Percentiles rank a stretch among this genome's conserved stretches.
Evolutionary conservation across 108 stramenopile genomes (phyloP).

Genomic region (Nitzschia putrida): DNA sequence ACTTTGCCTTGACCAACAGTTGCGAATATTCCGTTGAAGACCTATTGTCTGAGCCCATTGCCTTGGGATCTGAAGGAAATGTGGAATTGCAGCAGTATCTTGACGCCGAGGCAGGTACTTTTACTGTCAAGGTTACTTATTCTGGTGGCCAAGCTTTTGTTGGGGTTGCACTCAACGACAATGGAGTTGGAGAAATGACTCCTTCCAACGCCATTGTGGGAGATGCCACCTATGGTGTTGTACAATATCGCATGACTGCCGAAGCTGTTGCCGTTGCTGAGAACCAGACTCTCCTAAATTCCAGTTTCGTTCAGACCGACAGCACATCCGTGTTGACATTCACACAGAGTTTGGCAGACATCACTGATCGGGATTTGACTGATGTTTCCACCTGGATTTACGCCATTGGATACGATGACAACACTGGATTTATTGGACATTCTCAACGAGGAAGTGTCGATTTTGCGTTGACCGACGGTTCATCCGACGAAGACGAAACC

Average conservation of each 20-base stretch:
- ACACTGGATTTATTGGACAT: no score
- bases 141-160: conserved; percentile 13
- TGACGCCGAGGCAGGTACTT: conserved; percentile 24
- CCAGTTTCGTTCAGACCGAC: conserved; percentile 11
- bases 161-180: conserved; percentile 13
- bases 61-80: conserved; percentile 4
- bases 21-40: background rate
- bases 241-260: background rate
- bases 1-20: background rate
- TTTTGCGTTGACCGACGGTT: no score
- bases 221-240: conserved; percentile 1
- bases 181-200: conserved; percentile 7
- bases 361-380: background rate
- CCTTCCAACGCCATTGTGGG: conserved; percentile 20
- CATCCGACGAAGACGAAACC: no score
- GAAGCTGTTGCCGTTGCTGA: background rate
- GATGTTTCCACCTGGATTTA: background rate
- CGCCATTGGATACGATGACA: background rate
- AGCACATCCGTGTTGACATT: conserved; percentile 8
- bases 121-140: conserved; percentile 16
- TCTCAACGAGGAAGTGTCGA: no score
- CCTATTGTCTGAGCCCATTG: conserved; percentile 9
- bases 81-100: conserved; percentile 12
- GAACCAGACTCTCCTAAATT: background rate
- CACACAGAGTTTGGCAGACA: conserved; percentile 8